Base-by-base conservation (phyloP, 176 grass and related monocot genomes). In the Pharus latifolius region DNA sequence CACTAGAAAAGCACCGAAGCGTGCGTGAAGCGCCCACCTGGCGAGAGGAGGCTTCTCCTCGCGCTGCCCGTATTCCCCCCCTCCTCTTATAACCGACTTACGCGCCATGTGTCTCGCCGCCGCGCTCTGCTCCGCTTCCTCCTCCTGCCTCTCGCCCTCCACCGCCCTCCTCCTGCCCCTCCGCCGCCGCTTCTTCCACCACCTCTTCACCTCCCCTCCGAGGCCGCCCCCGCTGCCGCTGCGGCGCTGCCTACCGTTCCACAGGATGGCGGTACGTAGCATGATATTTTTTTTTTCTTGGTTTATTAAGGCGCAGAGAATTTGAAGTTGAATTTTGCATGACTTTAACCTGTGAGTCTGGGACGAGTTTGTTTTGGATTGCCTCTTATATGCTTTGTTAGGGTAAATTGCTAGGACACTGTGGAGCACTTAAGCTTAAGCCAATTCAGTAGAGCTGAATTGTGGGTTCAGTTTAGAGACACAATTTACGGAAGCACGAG, bases 191-290 rank as follows among this genome's bases (percentile, higher is more conserved):
- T 69, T 75, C 63, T 69, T 85, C 29, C 69, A 54, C 69, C 28
- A 50, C 76, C 54, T 85, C 38, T 57, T 40, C 48, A 29, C 69
- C 19, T 27, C 56, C 34, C 46, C 76, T 0, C 33, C 35, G 30
- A 34, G 19, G 6, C 68, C 29, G 31, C 9, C 61, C 3, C 57
- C 20, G 20, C 26, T 25, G 45, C 43, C 3, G 37, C 74, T 42
- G 44, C 67, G 41, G 25, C 77, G 56, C 77, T 73, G 59, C 82
- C 63, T 74, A 76, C 63, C 63, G 37, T 75, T 80, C 48, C 55
- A 75, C 63, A 49, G 65, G 31, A 85, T 85, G 77, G 83, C 83
- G 70, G 82, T 83, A 83, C 6, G 73, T n/a, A 56, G 13, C n/a
- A n/a, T n/a, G n/a, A n/a, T n/a, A n/a, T n/a, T n/a, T n/a, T n/a